Evolutionary conservation across 495 filamentous ascomycete species (phyloP).

Genomic region (Neurospora sp.): DNA sequence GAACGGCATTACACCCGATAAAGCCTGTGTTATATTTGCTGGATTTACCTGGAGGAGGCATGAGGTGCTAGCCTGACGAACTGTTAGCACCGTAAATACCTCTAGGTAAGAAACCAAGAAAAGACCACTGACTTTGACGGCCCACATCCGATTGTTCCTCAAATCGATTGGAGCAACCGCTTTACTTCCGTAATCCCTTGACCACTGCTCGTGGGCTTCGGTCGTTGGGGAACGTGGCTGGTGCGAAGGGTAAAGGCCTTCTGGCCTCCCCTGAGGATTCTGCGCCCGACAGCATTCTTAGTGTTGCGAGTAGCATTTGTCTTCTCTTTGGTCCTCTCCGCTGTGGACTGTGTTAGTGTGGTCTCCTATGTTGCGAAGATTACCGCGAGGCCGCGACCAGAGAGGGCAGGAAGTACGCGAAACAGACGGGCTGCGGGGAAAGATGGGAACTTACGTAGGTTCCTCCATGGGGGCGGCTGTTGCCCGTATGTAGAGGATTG

Average conservation of each 20-base stretch:
- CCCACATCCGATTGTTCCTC: constrained; percentile 86
- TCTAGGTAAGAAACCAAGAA: not conserved
- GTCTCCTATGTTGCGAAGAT: not conserved
- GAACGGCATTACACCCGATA: constrained; percentile 63
- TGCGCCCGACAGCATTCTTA: not conserved
- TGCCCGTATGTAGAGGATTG: too few relatives aligned
- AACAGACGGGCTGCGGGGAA: not conserved
- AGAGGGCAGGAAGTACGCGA: not conserved
- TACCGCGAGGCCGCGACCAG: not conserved
- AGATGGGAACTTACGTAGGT: not conserved
- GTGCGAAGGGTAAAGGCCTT: not conserved
- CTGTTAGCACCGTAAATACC: not conserved
- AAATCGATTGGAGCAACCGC: constrained; percentile 39
- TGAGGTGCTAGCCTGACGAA: constrained; percentile 38
- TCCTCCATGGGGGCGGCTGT: not conserved
- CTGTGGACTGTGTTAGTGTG: not conserved
- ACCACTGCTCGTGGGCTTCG: too few relatives aligned
- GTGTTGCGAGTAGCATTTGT: not conserved
- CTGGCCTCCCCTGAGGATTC: too few relatives aligned
- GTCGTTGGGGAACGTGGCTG: not conserved
- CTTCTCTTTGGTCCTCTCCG: not conserved
- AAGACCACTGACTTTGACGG: constrained; percentile 55
- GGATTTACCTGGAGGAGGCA: too few relatives aligned
- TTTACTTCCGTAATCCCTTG: constrained; percentile 47
- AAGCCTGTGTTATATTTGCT: too few relatives aligned